These are phyloP conservation scores for Malus hybrid DNA, from an alignment of 331 rosid genomes.

Conservation along the genomic window DNA sequence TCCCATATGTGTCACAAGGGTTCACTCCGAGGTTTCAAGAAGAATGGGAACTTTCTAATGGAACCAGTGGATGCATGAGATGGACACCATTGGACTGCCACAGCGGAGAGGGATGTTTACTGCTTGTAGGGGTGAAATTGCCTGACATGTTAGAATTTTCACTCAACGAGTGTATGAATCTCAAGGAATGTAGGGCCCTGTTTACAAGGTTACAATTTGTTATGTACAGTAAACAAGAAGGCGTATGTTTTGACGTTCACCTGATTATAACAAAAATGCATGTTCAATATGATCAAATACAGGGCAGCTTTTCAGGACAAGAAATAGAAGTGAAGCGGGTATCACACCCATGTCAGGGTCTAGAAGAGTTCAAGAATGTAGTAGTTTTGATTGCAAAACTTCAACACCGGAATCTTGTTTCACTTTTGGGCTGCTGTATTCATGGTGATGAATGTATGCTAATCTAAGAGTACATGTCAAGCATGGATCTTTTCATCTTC, in stretches of 20 bases:
- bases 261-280: background rate
- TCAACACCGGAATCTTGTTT: slow-evolving; percentile 30
- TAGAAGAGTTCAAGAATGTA: background rate
- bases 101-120: slow-evolving; percentile 17
- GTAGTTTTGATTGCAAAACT: slow-evolving; percentile 25
- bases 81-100: slow-evolving; percentile 13
- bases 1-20: slow-evolving; percentile 28
- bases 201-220: background rate
- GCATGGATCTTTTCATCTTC: background rate
- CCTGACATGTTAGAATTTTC: slow-evolving; percentile 28
- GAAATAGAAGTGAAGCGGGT: background rate
- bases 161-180: slow-evolving; percentile 8
- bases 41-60: background rate
- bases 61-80: slow-evolving; percentile 19
- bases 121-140: slow-evolving; percentile 5
- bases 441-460: background rate
- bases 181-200: slow-evolving; percentile 24
- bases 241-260: background rate
- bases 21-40: slow-evolving; percentile 1
- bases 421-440: slow-evolving; percentile 4
- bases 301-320: background rate
- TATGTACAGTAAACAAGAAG: background rate
- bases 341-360: background rate
- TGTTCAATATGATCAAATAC: background rate
- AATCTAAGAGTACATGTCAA: background rate